Evolutionary conservation across 768 basidiomycete species (phyloP), one percentile per base, ranked within the genome.

Genomic region (Paxillus involutus): DNA sequence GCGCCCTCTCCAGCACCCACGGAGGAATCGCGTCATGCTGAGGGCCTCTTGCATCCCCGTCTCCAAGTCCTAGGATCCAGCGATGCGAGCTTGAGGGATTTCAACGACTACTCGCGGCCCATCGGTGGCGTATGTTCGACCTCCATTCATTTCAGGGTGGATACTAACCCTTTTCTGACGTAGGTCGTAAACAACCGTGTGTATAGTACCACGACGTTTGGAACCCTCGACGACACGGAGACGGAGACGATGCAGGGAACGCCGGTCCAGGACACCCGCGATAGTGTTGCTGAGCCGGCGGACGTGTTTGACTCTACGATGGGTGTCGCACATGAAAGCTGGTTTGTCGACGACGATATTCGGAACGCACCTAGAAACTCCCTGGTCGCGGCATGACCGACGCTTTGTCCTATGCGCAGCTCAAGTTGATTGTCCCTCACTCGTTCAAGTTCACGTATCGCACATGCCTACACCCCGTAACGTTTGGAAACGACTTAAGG

Each of bases 21-120:
- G 9, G 67, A 71, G 16, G 68, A 62, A 44, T 64, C 56, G 1
- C 59, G 49, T 19, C 53, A 57, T 35, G 58, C 53, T 7, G 69
- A 69, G 13, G 69, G 69, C 14, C 67, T 70, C 11, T 57, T 70
- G 17, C 68, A 70, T 40, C 69, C 69, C 3, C 62, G 70, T 13
- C 57, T 70, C 37, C 61, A 49, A 19, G 49, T 42, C 0, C 59
- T 66, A 17, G 68, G 66, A 0, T 33, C 39, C 40, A 70, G 70
- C 26, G 63, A 61, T 3, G 42, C 61, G 26, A 70, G 69, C 46
- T 46, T 70, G 48, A 60, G 62, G 51, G 69, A 70, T 48, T 70
- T 70, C 33, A 70, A 70, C 26, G 69, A 70, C 36, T 70, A 70
- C 36, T 70, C 70, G 1, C 63, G 70, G 11, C 69, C 69, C 4